These are phyloP conservation scores for Quambalaria eucalypti DNA, from an alignment of 1,284 basidiomycete genomes.

Conservation along the genomic window DNA sequence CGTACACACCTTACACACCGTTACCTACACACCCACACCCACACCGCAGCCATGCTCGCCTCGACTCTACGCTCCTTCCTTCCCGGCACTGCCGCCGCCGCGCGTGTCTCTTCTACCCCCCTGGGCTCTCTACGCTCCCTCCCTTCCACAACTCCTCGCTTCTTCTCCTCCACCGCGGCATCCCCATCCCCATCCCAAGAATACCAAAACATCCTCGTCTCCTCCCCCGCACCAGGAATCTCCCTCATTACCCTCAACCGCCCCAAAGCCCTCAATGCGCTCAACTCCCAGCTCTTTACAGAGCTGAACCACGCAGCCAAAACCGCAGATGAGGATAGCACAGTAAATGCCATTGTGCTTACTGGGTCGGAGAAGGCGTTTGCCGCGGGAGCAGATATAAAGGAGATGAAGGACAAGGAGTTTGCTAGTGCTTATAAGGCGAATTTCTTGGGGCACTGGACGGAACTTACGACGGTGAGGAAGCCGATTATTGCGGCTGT, in stretches of 20 bases:
- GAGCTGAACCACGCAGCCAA: conserved; percentile 75
- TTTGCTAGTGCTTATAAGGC: conserved; percentile 78
- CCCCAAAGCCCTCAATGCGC: conserved; percentile 79
- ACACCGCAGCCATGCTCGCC: no score
- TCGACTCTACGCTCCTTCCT: no score
- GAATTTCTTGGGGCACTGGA: conserved; percentile 85
- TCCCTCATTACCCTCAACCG: conserved; percentile 86
- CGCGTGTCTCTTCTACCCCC: no score
- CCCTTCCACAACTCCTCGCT: conserved; percentile 29
- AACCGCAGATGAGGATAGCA: conserved; percentile 54
- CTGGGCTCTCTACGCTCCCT: conserved; percentile 7
- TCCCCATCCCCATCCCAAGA: conserved; percentile 1
- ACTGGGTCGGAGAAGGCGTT: conserved; percentile 91
- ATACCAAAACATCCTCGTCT: conserved; percentile 65
- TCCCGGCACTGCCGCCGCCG: no score
- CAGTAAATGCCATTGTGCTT: conserved; percentile 69
- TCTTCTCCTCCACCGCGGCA: conserved; percentile 13
- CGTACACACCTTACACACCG: no score
- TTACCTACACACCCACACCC: no score
- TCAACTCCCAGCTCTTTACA: conserved; percentile 49
- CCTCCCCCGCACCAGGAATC: conserved; percentile 65
- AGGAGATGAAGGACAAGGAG: conserved; percentile 83
- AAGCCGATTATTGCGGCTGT: conserved; percentile 96
- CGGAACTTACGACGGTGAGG: conserved; percentile 62
- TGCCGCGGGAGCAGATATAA: conserved; percentile 86